phyloP scores from a whole-genome alignment of 345 rosid genomes.

The Euphorbia tirucalli region DNA sequence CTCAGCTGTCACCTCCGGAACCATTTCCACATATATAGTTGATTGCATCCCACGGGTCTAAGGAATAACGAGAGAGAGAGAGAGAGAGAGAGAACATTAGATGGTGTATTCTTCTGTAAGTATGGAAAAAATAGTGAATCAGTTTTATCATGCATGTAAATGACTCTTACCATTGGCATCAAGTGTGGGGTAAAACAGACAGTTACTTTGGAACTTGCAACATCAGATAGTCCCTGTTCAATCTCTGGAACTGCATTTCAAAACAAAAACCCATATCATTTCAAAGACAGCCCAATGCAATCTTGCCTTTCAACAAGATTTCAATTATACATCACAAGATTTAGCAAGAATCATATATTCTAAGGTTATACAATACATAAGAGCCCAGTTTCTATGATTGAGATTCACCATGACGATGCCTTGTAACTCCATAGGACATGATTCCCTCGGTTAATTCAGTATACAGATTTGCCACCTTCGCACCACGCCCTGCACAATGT shows the following conservation, averaged over 20 bases:
- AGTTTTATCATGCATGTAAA: constrained; percentile 6
- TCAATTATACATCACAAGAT: background rate
- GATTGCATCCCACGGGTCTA: constrained; percentile 98
- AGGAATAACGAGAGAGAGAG: constrained; percentile 24
- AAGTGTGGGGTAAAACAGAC: constrained; percentile 98
- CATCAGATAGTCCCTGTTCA: constrained; percentile 89
- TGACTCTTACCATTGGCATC: constrained; percentile 81
- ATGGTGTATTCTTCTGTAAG: background rate
- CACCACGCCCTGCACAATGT: constrained; percentile 76
- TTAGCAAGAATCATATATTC: background rate
- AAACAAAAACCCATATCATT: constrained; percentile 17
- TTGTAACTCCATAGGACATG: constrained; percentile 82
- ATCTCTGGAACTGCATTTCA: constrained; percentile 85
- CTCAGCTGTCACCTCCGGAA: constrained; percentile 53
- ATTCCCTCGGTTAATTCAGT: constrained; percentile 91
- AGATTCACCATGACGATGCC: constrained; percentile 87
- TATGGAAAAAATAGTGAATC: constrained; percentile 11
- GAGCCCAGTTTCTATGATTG: background rate
- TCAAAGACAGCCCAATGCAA: background rate
- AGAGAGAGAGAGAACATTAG: background rate
- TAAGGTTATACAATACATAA: background rate
- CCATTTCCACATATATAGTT: constrained; percentile 82
- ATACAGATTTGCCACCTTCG: constrained; percentile 80
- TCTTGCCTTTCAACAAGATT: background rate
- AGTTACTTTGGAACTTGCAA: constrained; percentile 58